Evolutionary conservation across 2,329 filamentous ascomycete genomes (phyloP).

Genomic region (Zasmidium cellare): DNA sequence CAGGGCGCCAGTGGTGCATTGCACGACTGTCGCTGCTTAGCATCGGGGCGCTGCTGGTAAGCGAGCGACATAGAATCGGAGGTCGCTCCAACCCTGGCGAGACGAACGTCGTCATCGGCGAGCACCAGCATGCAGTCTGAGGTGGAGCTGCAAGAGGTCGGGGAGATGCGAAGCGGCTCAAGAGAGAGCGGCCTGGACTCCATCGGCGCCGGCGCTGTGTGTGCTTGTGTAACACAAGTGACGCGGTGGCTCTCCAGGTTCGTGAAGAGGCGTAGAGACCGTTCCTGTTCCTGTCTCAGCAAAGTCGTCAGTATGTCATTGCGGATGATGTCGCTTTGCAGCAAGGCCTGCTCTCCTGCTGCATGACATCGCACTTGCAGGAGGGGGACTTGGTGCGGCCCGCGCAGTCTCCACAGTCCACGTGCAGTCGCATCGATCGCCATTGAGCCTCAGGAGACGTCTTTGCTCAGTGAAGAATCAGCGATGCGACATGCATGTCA

Average conservation of each 20-base stretch:
- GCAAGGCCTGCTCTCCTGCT: neutral
- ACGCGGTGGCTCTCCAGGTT: neutral
- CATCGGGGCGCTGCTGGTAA: neutral
- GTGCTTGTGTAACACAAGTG: neutral
- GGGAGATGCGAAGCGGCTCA: neutral
- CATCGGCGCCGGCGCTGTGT: neutral
- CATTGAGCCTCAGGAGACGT: neutral
- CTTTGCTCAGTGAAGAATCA: neutral
- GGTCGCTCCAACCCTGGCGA: neutral
- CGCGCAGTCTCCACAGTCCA: neutral
- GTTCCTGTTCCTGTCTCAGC: neutral
- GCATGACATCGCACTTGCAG: neutral
- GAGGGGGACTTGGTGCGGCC: neutral
- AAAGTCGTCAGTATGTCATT: neutral
- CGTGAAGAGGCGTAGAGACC: neutral
- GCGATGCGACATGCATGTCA: neutral
- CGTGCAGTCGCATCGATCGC: neutral
- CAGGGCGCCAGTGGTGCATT: neutral
- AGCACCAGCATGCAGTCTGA: neutral
- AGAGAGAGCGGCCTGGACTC: neutral
- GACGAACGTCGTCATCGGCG: neutral
- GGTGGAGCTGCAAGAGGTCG: neutral
- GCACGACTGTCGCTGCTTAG: neutral
- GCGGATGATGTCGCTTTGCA: neutral
- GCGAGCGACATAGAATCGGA: neutral